These are phyloP conservation scores for Eragrostis nindensis DNA, from an alignment of 176 grass and related monocot species.

Conservation along the genomic window DNA sequence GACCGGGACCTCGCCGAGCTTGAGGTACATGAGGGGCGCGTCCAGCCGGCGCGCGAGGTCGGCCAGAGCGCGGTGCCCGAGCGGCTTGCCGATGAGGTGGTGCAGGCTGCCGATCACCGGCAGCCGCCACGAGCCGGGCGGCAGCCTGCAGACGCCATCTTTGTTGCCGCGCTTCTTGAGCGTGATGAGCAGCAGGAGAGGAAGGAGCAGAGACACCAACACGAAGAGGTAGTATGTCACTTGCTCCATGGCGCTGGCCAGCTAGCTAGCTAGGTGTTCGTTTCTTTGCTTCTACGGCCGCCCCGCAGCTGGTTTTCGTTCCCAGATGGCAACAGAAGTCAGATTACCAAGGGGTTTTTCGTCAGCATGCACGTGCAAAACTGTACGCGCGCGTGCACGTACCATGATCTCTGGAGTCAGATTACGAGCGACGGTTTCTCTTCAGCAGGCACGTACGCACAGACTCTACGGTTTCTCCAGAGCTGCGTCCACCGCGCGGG, in stretches of 20 bases:
- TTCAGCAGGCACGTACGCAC: too few species aligned
- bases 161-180: neutral
- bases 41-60: slow-evolving; percentile 12
- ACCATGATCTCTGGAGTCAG: too few species aligned
- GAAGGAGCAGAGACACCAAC: slow-evolving; percentile 24
- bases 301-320: too few species aligned
- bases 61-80: slow-evolving; percentile 18
- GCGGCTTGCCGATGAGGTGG: slow-evolving; percentile 18
- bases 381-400: too few species aligned
- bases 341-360: too few species aligned
- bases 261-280: too few species aligned
- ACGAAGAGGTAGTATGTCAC: neutral
- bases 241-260: neutral
- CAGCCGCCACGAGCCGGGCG: slow-evolving; percentile 34
- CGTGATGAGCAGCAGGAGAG: slow-evolving; percentile 21
- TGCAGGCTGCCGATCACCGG: slow-evolving; percentile 51
- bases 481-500: too few species aligned
- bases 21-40: slow-evolving; percentile 47
- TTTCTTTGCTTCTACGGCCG: too few species aligned
- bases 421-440: too few species aligned
- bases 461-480: too few species aligned
- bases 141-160: neutral
- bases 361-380: too few species aligned
- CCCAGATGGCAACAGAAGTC: too few species aligned
- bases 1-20: slow-evolving; percentile 42